A percentile compares a stretch with the other conserved stretches of the same genome.
Evolutionary conservation across 805 yeast genomes (phyloP).

Genomic region (Kodamaea restingae): DNA sequence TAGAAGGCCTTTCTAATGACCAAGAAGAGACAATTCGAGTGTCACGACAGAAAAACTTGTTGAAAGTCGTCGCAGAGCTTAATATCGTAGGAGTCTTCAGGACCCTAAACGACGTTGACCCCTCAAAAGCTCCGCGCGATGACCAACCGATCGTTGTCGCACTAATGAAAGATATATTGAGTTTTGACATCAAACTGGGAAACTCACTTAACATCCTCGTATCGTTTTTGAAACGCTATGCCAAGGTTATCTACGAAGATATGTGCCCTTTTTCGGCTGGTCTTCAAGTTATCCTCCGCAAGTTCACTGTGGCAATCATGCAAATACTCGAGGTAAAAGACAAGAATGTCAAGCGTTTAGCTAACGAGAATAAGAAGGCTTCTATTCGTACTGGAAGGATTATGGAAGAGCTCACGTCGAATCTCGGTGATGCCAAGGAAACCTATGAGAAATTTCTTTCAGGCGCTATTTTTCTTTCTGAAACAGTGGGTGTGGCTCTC

Average conservation of each 20-base stretch:
- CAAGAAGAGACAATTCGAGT: conserved; percentile 21
- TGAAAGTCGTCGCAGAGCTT: conserved; percentile 56
- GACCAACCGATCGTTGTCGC: conserved; percentile 38
- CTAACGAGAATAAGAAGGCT: conserved; percentile 44
- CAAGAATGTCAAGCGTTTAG: conserved; percentile 30
- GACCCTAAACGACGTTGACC: conserved; percentile 13
- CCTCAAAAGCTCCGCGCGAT: conserved; percentile 6
- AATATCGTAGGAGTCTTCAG: conserved; percentile 54
- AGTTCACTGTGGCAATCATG: conserved; percentile 42
- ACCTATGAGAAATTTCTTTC: conserved; percentile 42
- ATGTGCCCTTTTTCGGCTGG: conserved; percentile 13
- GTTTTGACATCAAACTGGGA: conserved; percentile 26
- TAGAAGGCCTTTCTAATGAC: conserved; percentile 33
- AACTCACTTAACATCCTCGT: conserved; percentile 37
- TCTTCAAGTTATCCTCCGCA: conserved; percentile 26
- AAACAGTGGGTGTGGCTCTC: conserved; percentile 27
- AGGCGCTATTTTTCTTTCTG: conserved; percentile 42
- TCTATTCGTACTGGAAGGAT: conserved; percentile 66
- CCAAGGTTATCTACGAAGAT: conserved; percentile 26
- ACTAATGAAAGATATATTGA: conserved; percentile 35
- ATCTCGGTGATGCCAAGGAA: conserved; percentile 27
- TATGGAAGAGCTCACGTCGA: conserved; percentile 40
- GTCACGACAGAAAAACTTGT: conserved; percentile 44
- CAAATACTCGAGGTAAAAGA: conserved; percentile 33
- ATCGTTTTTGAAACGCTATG: conserved; percentile 47